These are phyloP conservation scores for Tritrichomonas musculus DNA, from an alignment of 208 protist species.

Conservation along the genomic window DNA sequence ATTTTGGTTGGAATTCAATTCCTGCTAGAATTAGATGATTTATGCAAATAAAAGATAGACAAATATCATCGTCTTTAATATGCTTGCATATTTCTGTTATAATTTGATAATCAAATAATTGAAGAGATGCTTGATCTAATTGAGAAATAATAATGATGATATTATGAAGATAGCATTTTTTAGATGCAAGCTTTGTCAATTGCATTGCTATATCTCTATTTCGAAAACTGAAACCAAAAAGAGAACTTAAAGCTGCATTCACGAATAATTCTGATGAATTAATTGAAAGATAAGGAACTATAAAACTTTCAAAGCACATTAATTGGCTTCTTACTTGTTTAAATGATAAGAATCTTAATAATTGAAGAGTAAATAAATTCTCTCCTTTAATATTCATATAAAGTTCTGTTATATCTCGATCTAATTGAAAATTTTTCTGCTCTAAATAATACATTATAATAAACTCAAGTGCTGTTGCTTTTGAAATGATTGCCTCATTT, in stretches of 20 bases:
- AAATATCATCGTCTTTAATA: neutral
- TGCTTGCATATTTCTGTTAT: too few species aligned
- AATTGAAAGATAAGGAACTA: neutral
- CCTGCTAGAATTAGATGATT: neutral
- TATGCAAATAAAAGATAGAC: neutral
- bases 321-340: neutral
- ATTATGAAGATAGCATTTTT: too few species aligned
- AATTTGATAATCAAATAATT: too few species aligned
- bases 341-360: neutral
- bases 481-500: neutral
- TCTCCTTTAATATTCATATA: neutral
- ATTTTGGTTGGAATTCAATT: neutral
- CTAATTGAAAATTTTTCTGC: neutral
- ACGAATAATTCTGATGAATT: neutral
- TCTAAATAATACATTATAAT: neutral
- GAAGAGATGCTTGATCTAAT: too few species aligned
- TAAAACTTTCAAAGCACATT: neutral
- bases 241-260: neutral
- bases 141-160: too few species aligned
- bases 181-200: too few species aligned
- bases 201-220: neutral
- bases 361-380: neutral
- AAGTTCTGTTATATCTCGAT: neutral
- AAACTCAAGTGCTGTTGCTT: neutral
- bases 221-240: neutral